Conservation (phyloP, 352 stramenopile genomes). For the Nothophytophthora sp. region DNA sequence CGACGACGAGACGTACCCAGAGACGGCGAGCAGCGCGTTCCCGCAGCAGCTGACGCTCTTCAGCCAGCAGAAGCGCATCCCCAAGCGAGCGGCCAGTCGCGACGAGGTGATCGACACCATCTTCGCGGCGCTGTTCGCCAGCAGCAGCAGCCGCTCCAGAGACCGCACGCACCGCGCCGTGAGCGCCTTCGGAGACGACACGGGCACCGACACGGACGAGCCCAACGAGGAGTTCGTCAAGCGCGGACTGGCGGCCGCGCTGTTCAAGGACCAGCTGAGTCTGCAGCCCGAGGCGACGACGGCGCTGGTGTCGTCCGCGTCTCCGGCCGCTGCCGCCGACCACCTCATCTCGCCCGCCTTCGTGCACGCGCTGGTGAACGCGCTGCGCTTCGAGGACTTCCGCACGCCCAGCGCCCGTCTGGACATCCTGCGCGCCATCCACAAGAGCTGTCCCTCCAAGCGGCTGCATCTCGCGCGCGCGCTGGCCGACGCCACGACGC, state of each 20-base stretch:
- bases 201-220: constrained; percentile 76
- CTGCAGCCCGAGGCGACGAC: constrained; percentile 22
- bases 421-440: constrained; percentile 85
- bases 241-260: constrained; percentile 62
- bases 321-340: constrained; percentile 53
- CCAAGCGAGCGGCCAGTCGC: constrained; percentile 68
- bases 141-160: constrained; percentile 29
- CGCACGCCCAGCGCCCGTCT: constrained; percentile 79
- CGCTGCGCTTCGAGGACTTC: constrained; percentile 86
- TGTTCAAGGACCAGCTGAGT: constrained; percentile 75
- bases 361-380: constrained; percentile 78
- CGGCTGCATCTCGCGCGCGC: constrained; percentile 68
- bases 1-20: constrained; percentile 65
- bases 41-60: constrained; percentile 71
- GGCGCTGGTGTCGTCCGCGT: constrained; percentile 18
- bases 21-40: constrained; percentile 59
- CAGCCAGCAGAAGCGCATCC: constrained; percentile 80
- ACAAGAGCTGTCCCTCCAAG: constrained; percentile 77
- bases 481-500: constrained; percentile 64
- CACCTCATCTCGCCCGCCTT: constrained; percentile 74
- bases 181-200: constrained; percentile 74
- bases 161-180: constrained; percentile 33
- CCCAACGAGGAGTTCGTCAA: constrained; percentile 89
- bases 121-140: constrained; percentile 71
- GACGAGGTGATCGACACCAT: constrained; percentile 86